Percentiles rank a stretch among this genome's conserved stretches.
These are phyloP conservation scores for Pythium rhizo-oryzae DNA, from an alignment of 352 stramenopile genomes.

Conservation along the genomic window DNA sequence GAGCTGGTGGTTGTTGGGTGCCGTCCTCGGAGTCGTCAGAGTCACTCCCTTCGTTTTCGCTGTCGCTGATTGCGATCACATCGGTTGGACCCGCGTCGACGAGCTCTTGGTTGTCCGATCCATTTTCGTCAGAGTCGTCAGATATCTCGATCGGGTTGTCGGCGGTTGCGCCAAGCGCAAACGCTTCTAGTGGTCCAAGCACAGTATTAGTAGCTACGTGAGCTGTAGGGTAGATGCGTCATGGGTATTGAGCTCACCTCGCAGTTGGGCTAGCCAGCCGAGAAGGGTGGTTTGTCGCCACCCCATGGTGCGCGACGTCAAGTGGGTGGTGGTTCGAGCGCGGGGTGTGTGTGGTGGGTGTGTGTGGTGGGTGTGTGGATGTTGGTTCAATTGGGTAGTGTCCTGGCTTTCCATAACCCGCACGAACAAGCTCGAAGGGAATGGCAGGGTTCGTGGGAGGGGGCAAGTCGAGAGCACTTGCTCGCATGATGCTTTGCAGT, in stretches of 20 bases:
- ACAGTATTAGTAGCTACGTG: not conserved
- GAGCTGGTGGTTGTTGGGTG: not conserved
- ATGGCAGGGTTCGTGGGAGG: too few species aligned
- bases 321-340: too few species aligned
- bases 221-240: not conserved
- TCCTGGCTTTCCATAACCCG: too few species aligned
- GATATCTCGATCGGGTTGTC: not conserved
- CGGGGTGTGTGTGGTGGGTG: too few species aligned
- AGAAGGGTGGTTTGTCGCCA: too few species aligned
- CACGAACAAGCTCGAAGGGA: too few species aligned
- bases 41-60: not conserved
- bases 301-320: too few species aligned
- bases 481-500: too few species aligned
- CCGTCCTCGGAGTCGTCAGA: not conserved
- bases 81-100: not conserved
- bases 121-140: not conserved
- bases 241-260: not conserved
- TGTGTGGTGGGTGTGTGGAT: too few species aligned
- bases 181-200: not conserved
- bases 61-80: not conserved
- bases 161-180: not conserved
- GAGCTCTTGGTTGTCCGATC: not conserved
- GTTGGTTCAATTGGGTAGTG: too few species aligned
- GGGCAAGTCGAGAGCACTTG: too few species aligned
- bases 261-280: too few species aligned